Base-by-base conservation (phyloP, 1,284 basidiomycete species). In the Wolfiporia cocos region DNA sequence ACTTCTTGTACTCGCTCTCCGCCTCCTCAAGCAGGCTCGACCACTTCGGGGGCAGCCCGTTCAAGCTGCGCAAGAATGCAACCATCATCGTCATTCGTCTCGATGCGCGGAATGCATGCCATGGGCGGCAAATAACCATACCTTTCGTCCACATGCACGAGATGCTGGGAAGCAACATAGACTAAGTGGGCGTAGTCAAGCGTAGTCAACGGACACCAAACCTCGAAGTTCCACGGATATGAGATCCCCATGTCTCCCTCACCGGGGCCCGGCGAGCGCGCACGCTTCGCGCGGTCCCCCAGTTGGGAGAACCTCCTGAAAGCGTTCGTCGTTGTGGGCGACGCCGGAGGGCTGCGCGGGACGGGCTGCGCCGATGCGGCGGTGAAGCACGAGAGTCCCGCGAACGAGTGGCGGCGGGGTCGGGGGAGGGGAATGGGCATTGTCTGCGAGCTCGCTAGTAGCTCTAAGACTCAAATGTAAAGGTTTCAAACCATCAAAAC, bases 201-300 rank as follows among this genome's bases (percentile, higher is more conserved):
- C 10, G 10, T 5, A 34, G 5, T 14, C 18, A 11, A 26, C 19
- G n/a, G n/a, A 31, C 5, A 14, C 15, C 35, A 11, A 20, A 38
- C 42, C 42, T 43, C 29, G 17, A 43, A 43, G 36, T 43, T 43
- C 42, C 42, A 43, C 18, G 42, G 42, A 33, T 23, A 43, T 4
- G 42, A 43, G 30, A 43, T 43, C 5, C 20, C 24, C 21, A 28
- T 34, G n/a, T 42, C 41, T 4, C 41, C 34, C 15, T 31, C 24
- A 9, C 23, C 34, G 10, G 18, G 21, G 19, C 4, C 10, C 24
- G 9, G 12, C 34, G 29, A 28, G 24, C 20, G 12, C 18, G 26
- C 21, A 24, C 36, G 24, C 24, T 34, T 26, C 30, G 30, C 23
- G 35, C 23, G n/a, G 30, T 33, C 33, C 5, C 42, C 36, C 4